A percentile compares a stretch with the other conserved stretches of the same genome.
These are phyloP conservation scores for Botrytis sinoallii DNA, from an alignment of 2,329 filamentous ascomycete species.

Conservation along the genomic window DNA sequence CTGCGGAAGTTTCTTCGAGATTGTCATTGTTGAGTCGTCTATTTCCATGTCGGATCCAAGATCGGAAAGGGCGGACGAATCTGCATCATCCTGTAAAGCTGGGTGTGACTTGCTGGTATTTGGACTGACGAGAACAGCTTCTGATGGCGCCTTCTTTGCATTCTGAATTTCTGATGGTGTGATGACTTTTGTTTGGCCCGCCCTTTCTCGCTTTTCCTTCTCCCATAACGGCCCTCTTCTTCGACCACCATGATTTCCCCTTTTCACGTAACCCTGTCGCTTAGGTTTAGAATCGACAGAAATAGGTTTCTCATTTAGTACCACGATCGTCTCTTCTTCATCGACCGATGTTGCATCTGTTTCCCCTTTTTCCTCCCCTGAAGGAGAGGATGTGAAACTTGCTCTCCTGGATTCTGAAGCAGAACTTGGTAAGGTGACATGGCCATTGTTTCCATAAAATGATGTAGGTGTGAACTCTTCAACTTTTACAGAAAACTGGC, in stretches of 20 bases:
- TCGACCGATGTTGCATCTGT: conserved; percentile 39
- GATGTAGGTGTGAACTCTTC: conserved; percentile 16
- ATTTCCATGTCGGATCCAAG: conserved; percentile 21
- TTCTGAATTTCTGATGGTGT: not conserved
- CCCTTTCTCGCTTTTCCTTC: conserved; percentile 14
- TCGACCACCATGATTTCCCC: conserved; percentile 17
- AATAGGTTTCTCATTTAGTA: conserved; percentile 15
- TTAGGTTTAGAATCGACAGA: conserved; percentile 12
- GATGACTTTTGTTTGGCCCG: not conserved
- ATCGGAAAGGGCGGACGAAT: conserved; percentile 20
- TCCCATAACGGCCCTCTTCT: conserved; percentile 17
- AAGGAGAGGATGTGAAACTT: conserved; percentile 20
- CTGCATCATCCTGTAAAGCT: conserved; percentile 16
- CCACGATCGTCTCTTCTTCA: conserved; percentile 37
- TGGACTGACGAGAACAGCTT: conserved; percentile 1
- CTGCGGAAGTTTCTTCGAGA: conserved; percentile 18
- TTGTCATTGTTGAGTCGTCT: conserved; percentile 21
- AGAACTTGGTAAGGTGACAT: conserved; percentile 24
- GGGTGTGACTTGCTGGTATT: not conserved
- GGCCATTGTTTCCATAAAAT: not conserved
- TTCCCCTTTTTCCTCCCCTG: conserved; percentile 22
- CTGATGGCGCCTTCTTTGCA: not conserved
- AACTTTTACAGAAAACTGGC: conserved; percentile 17
- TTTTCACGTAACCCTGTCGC: conserved; percentile 4
- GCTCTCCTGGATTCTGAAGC: conserved; percentile 18